A percentile compares a stretch with the other conserved stretches of the same genome.
These are phyloP conservation scores for Elaeagnus macrophylla DNA, from an alignment of 306 rosid genomes.

Conservation along the genomic window DNA sequence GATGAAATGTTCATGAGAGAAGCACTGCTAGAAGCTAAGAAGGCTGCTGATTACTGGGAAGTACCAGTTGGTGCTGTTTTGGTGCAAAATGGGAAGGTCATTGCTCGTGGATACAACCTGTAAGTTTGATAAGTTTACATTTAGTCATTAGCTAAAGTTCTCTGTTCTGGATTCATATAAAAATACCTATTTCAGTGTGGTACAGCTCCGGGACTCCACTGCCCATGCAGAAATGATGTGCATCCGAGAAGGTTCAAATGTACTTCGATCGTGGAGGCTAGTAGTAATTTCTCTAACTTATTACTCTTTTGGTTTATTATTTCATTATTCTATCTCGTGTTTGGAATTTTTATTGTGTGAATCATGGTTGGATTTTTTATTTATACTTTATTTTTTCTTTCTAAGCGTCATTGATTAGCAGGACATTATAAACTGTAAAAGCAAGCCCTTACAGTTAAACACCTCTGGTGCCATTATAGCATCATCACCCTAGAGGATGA, in stretches of 20 bases:
- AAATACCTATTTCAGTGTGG: constrained; percentile 59
- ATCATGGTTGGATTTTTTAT: no score
- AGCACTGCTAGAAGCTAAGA: constrained; percentile 87
- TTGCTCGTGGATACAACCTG: constrained; percentile 92
- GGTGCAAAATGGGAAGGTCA: constrained; percentile 77
- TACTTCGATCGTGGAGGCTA: constrained; percentile 82
- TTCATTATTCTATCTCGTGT: constrained; percentile 6
- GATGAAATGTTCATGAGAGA: constrained; percentile 93
- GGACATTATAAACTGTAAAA: no score
- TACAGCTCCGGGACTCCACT: constrained; percentile 86
- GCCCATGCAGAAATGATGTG: constrained; percentile 98
- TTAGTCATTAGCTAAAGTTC: constrained; percentile 8
- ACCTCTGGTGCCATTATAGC: no score
- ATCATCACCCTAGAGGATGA: no score
- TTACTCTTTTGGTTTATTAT: constrained; percentile 3
- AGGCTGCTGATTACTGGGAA: constrained; percentile 96
- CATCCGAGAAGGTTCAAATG: constrained; percentile 83
- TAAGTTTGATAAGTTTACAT: constrained; percentile 30
- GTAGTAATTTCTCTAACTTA: constrained; percentile 40
- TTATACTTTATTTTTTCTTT: no score
- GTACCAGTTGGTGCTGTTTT: constrained; percentile 98
- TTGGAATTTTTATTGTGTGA: neutral
- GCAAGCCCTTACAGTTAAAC: no score
- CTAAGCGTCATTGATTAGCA: no score
- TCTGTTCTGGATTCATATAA: constrained; percentile 12